These are phyloP conservation scores for Linnemannia zychae DNA, from an alignment of 192 early-diverging fungal genomes.

Conservation along the genomic window DNA sequence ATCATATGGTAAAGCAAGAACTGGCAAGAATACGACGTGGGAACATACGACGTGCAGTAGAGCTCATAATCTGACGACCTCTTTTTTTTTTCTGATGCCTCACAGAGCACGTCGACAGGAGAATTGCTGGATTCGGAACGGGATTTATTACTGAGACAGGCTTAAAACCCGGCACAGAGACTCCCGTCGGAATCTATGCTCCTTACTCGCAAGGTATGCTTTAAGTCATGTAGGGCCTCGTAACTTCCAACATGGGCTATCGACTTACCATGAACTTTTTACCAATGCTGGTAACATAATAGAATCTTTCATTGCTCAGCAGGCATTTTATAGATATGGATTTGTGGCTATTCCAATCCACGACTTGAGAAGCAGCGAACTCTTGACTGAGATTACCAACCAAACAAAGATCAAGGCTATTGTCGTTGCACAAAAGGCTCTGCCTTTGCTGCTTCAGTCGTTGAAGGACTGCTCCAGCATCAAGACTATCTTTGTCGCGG, in stretches of 20 bases:
- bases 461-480: constrained; percentile 33
- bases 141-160: constrained; percentile 50
- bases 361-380: constrained; percentile 29
- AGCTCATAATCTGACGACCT: background rate
- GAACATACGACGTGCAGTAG: background rate
- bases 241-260: background rate
- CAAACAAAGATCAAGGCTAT: constrained; percentile 57
- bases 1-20: constrained; percentile 22
- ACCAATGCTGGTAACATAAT: background rate
- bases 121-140: constrained; percentile 55
- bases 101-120: constrained; percentile 47
- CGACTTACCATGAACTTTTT: background rate
- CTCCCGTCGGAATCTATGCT: constrained; percentile 52
- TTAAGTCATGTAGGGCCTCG: background rate
- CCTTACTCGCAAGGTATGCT: constrained; percentile 59
- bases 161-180: constrained; percentile 42
- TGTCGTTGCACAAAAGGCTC: constrained; percentile 31
- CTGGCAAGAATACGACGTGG: background rate
- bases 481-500: constrained; percentile 43
- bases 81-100: background rate
- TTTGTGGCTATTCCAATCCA: constrained; percentile 56
- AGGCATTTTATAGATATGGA: constrained; percentile 54
- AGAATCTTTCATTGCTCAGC: constrained; percentile 50
- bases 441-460: constrained; percentile 31
- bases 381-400: constrained; percentile 44